These are phyloP conservation scores for Gonium pectorale DNA, from an alignment of 139 green algal species.

Conservation along the genomic window DNA sequence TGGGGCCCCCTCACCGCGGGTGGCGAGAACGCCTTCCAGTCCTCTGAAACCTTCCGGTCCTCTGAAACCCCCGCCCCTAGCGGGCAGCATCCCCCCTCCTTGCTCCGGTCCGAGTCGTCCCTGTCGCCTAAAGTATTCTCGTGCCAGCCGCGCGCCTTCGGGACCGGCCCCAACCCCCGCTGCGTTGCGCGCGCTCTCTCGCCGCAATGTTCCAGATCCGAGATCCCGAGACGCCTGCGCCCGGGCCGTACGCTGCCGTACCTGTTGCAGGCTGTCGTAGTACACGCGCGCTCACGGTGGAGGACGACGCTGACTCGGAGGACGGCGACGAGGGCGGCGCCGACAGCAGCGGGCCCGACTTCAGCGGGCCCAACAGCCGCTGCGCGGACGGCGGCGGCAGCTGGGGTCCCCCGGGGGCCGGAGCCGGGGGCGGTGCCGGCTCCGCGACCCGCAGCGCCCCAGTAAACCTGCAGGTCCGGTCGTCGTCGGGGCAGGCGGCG, in stretches of 20 bases:
- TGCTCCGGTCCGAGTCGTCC: too few relatives aligned
- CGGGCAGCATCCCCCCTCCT: too few relatives aligned
- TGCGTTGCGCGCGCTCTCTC: neutral
- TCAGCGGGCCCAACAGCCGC: neutral
- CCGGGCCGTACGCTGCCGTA: neutral
- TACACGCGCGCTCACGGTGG: neutral
- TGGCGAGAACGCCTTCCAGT: neutral
- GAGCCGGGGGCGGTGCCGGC: too few relatives aligned
- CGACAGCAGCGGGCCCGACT: neutral
- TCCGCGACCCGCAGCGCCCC: neutral
- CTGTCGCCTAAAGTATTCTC: too few relatives aligned
- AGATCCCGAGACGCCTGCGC: neutral
- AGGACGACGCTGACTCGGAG: neutral
- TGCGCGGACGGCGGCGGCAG: neutral
- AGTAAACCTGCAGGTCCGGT: slow-evolving; percentile 11
- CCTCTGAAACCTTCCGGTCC: neutral
- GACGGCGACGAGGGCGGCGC: neutral
- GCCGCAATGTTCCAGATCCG: neutral
- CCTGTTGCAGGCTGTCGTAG: neutral
- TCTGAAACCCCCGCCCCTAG: neutral
- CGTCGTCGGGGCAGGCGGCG: neutral
- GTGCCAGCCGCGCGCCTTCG: neutral
- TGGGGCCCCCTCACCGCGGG: neutral
- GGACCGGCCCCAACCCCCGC: neutral
- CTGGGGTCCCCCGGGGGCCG: neutral